Conservation (phyloP, 768 basidiomycete genomes). For the Pilatotrama ljubarskyi region DNA sequence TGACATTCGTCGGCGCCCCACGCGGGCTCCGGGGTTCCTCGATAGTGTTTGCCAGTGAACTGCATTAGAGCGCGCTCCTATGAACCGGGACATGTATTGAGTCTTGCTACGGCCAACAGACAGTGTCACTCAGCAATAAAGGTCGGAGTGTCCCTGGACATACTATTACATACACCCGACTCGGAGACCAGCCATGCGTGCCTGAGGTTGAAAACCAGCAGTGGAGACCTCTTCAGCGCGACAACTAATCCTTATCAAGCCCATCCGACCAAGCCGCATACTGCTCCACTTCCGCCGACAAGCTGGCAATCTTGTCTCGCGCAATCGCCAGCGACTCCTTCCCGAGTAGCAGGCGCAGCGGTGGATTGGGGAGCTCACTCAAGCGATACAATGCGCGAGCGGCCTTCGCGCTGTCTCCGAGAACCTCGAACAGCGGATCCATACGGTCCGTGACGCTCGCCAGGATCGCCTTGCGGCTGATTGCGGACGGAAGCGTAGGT, state of each 20-base stretch:
- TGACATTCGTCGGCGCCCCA: too few relatives aligned
- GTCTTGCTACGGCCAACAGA: too few relatives aligned
- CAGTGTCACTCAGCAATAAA: too few relatives aligned
- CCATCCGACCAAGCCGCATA: constrained; percentile 20
- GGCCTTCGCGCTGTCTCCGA: constrained; percentile 22
- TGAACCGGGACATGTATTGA: too few relatives aligned
- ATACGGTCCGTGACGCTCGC: background rate
- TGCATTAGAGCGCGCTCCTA: too few relatives aligned
- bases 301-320: background rate
- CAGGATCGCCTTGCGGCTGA: background rate
- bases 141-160: too few relatives aligned
- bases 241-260: background rate
- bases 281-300: constrained; percentile 14
- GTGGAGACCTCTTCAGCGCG: too few relatives aligned
- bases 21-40: too few relatives aligned
- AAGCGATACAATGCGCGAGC: constrained; percentile 19
- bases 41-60: too few relatives aligned
- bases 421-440: background rate
- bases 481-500: background rate
- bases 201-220: too few relatives aligned
- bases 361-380: constrained; percentile 10
- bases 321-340: constrained; percentile 2
- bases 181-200: too few relatives aligned
- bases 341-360: constrained; percentile 16
- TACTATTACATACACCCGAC: too few relatives aligned